Base-by-base conservation (phyloP, 2,329 filamentous ascomycete genomes). In the Ceratocystis harringtonii region DNA sequence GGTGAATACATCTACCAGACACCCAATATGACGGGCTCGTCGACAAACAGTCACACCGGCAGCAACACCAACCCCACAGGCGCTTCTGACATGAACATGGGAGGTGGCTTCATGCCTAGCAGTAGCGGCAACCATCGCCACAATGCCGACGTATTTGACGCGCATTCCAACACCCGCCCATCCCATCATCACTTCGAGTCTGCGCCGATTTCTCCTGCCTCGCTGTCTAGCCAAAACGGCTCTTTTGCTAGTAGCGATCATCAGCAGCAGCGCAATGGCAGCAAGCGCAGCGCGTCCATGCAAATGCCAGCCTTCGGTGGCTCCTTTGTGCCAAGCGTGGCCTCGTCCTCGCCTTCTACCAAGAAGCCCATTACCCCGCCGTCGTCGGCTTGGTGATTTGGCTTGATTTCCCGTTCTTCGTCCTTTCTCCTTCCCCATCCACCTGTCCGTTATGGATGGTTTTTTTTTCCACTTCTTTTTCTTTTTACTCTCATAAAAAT, bases 1-100 rank as follows among this genome's bases (percentile, higher is more conserved):
- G 94, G 92, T 76, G 92, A 96, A 79, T 96, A 96, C 78, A 81
- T 96, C 75, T 95, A 91, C 80, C 81, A 85, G 72, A 83, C 80
- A 0, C 82, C 83, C 69, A 80, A 76, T 75, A 78, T 78, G 63
- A 84, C 82, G 1, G 82, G 82, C 65, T 84, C 81, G 19, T 83
- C 81, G 4, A 45, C 25, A 25, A 43, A 30, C 50, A 64, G 32
- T n/a, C 32, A 45, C 10, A 36, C 50, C 30, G 57, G 43, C 28
- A 15, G 32, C 36, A 52, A 30, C 15, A 17, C 22, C n/a, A 52
- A 44, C 15, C 15, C 32, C n/a, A 43, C 5, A 3, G 45, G 55
- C 17, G 25, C 65, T 15, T 32, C 45, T 25, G 48, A 28, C 48
- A 41, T 41, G 22, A 55, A 44, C 36, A 32, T 60, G 30, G 60